Base-by-base conservation (phyloP, 1,139 yeast species). In the Blastobotrys ciferrii region DNA sequence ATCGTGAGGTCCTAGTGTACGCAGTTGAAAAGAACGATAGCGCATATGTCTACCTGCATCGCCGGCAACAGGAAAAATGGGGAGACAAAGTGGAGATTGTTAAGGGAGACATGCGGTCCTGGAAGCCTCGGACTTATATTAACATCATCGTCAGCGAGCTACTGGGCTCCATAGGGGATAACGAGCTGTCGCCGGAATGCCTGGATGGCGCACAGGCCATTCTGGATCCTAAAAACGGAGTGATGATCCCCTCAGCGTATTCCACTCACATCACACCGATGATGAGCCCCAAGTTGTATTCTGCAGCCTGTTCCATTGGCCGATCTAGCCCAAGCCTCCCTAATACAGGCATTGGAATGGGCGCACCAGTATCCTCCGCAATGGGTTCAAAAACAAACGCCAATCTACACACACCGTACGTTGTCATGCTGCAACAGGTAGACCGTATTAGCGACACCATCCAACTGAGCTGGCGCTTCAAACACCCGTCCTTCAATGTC, bases 131-230 rank as follows among this genome's bases (percentile, higher is more conserved):
- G 1, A 52, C 54, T 17, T 67, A 68, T 31, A 72, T 75, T 46
- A 77, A 85, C 58, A 62, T 89, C 40, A 75, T 89, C 12, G 74
- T 91, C 1, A 84, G 95, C 38, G 98, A 91, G 63, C 70, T 91
- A 28, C 66, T 91, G 23, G 97, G 97, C 2, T 87, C 96, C 4
- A 84, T 89, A 69, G 97, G 95, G 1, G 92, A 94, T 64, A 91
- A 91, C 64, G 98, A 91, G 62, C 72, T 87, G 13, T 76, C 87
- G 12, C 97, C 97, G 0, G 98, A 91, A 61, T 83, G 94, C 50
- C 67, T 76, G 18, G 72, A 69, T 45, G 67, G 67, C 2, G 63
- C 63, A 13, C 69, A 58, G 56, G 56, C 53, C 13, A 53, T 56
- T 9, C 57, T 70, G 20, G 65, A 64, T 35, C 56, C 62, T 17